phyloP scores from a whole-genome alignment of 1,284 basidiomycete species.

The Lentinula novae-zelandiae region DNA sequence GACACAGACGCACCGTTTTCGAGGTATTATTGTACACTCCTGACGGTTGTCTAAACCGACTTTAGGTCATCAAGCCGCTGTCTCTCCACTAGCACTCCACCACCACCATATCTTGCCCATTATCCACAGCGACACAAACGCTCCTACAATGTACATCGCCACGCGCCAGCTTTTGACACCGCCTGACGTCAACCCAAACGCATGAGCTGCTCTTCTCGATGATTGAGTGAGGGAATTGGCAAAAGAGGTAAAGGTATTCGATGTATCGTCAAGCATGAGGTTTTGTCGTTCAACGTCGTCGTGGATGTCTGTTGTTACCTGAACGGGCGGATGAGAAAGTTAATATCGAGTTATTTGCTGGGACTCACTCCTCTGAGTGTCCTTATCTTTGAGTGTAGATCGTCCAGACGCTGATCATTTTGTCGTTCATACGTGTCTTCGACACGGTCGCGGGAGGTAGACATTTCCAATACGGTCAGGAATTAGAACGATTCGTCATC shows the following conservation, averaged over 20 bases:
- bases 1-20: background rate
- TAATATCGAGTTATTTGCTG: background rate
- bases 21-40: background rate
- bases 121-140: constrained; percentile 40
- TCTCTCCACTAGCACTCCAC: constrained; percentile 29
- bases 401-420: constrained; percentile 78
- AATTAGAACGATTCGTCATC: too few relatives aligned
- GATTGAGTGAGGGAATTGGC: constrained; percentile 58
- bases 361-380: constrained; percentile 65
- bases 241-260: constrained; percentile 65
- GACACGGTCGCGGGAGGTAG: constrained; percentile 29
- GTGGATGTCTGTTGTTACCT: constrained; percentile 81
- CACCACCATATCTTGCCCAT: constrained; percentile 36
- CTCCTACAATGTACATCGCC: constrained; percentile 51
- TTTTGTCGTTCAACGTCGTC: constrained; percentile 82
- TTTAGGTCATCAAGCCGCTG: background rate
- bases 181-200: constrained; percentile 64
- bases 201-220: constrained; percentile 61
- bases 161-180: constrained; percentile 65
- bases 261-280: constrained; percentile 65
- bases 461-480: constrained; percentile 22
- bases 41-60: background rate
- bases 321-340: background rate
- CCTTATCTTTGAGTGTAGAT: constrained; percentile 76
- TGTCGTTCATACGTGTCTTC: constrained; percentile 77